Percentiles rank a stretch among this genome's conserved stretches.
Evolutionary conservation across 257 asterid genomes (phyloP).

Genomic region (Leonotis leonurus): DNA sequence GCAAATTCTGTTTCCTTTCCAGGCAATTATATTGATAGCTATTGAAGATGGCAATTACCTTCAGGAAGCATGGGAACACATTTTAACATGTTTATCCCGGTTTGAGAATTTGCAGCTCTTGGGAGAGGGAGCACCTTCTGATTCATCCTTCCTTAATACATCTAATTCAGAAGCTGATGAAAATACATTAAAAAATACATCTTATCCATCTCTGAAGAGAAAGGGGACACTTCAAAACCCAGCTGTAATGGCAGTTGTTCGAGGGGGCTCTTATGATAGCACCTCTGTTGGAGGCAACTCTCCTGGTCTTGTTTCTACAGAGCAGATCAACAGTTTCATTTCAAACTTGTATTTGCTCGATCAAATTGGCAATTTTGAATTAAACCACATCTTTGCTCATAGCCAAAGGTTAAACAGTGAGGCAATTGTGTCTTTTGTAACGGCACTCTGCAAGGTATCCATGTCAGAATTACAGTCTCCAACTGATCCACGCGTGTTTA

Average conservation of each 20-base stretch:
- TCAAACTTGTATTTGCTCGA: conserved; percentile 89
- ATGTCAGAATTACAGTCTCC: conserved; percentile 98
- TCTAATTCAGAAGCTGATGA: conserved; percentile 61
- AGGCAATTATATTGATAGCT: conserved; percentile 93
- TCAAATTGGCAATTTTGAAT: conserved; percentile 92
- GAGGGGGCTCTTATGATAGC: conserved; percentile 98
- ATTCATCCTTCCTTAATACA: conserved; percentile 77
- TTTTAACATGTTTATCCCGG: conserved; percentile 94
- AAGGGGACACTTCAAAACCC: conserved; percentile 90
- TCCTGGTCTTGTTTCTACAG: conserved; percentile 75
- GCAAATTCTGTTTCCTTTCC: conserved; percentile 22
- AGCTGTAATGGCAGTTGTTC: conserved; percentile 93
- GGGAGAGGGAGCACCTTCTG: conserved; percentile 98
- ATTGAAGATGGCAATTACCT: conserved; percentile 94
- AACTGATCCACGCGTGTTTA: conserved; percentile 96
- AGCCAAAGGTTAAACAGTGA: conserved; percentile 97
- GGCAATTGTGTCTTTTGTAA: conserved; percentile 92
- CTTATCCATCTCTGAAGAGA: conserved; percentile 69
- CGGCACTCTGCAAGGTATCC: conserved; percentile 91
- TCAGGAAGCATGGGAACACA: conserved; percentile 97
- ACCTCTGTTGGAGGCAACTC: conserved; percentile 59
- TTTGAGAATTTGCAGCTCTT: conserved; percentile 95
- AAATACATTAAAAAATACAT: conserved; percentile 32
- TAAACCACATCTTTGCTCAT: conserved; percentile 97
- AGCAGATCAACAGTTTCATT: conserved; percentile 83